Evolutionary conservation across 805 yeast species (phyloP).

Genomic region (Cyberlindnera meyerae): DNA sequence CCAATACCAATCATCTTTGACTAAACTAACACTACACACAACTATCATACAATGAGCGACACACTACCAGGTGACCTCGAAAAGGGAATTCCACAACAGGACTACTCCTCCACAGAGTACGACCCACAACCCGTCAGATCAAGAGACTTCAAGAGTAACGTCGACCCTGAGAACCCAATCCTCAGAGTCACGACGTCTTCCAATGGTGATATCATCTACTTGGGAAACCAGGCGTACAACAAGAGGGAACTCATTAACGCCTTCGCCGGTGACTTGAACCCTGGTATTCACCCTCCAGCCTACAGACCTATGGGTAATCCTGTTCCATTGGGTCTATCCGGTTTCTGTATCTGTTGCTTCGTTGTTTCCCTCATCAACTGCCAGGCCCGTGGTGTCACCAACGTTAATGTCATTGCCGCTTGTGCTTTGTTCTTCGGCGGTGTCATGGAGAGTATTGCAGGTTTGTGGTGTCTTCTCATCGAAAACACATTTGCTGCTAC

Average conservation of each 20-base stretch:
- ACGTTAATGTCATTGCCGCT: slow-evolving; percentile 58
- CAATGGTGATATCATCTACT: slow-evolving; percentile 34
- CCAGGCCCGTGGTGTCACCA: slow-evolving; percentile 62
- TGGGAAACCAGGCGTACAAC: slow-evolving; percentile 39
- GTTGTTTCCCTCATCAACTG: slow-evolving; percentile 60
- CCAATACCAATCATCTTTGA: neutral
- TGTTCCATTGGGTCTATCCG: slow-evolving; percentile 69
- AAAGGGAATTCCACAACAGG: slow-evolving; percentile 14
- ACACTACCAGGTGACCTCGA: slow-evolving; percentile 16
- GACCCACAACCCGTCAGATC: slow-evolving; percentile 10
- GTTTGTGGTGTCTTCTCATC: slow-evolving; percentile 69
- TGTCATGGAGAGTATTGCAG: slow-evolving; percentile 63
- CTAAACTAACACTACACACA: neutral
- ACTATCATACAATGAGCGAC: slow-evolving; percentile 1
- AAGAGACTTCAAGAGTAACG: slow-evolving; percentile 1
- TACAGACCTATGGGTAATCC: slow-evolving; percentile 62
- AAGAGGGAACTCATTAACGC: slow-evolving; percentile 56
- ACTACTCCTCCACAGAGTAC: slow-evolving; percentile 19
- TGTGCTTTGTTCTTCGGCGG: slow-evolving; percentile 72
- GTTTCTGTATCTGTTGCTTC: slow-evolving; percentile 54
- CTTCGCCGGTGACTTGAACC: slow-evolving; percentile 53
- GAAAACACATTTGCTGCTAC: slow-evolving; percentile 77
- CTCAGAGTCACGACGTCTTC: slow-evolving; percentile 24
- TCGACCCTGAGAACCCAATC: slow-evolving; percentile 11
- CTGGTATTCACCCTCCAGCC: slow-evolving; percentile 41